Evolutionary conservation across 2,329 filamentous ascomycete species (phyloP), one percentile per base, ranked within the genome.

Genomic region (Diaporthe humulicola): DNA sequence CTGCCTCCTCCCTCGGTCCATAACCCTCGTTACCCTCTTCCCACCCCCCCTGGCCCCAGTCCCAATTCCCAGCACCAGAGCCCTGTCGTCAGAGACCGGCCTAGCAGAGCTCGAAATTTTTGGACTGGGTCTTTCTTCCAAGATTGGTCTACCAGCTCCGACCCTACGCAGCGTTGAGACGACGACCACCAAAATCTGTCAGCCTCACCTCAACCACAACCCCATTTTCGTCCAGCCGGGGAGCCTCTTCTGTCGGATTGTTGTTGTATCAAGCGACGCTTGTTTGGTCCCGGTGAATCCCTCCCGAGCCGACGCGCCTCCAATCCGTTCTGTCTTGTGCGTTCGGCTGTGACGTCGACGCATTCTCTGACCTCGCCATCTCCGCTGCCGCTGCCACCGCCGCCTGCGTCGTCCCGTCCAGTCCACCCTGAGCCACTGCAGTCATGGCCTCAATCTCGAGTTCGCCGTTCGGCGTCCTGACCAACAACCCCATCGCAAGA

Each of bases 401-500:
- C 60, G 40, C 22, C 33, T 9, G 28, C 42, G 12, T 40, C 60
- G 19, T 56, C 28, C 25, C 30, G 17, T 7, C 25, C 30, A 42
- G 28, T 45, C 56, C 38, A 40, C 8, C 25, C 42, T 56, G 15
- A 64, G 19, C 22, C 38, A 42, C 58, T 77, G 76, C 81, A 83
- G 86, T 81, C 81, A 91, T 91, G 89, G 86, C 88, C 76, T 85
- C 88, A 79, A 82, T 81, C 78, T 75, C 82, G 71, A 81, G 84
- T 71, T 89, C 85, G 84, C 88, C 89, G 79, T 87, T 91, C 80
- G 91, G 91, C 81, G 90, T 95, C 79, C 83, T 98, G 78, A 88
- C 90, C 80, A 90, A 93, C 81, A 98, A 98, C 84, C 91, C 94
- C 75, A 85, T 97, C 80, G 88, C 92, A 73, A 88, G 88, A 78